Conservation (phyloP, 495 filamentous ascomycete species). For the Neurospora sp. region DNA sequence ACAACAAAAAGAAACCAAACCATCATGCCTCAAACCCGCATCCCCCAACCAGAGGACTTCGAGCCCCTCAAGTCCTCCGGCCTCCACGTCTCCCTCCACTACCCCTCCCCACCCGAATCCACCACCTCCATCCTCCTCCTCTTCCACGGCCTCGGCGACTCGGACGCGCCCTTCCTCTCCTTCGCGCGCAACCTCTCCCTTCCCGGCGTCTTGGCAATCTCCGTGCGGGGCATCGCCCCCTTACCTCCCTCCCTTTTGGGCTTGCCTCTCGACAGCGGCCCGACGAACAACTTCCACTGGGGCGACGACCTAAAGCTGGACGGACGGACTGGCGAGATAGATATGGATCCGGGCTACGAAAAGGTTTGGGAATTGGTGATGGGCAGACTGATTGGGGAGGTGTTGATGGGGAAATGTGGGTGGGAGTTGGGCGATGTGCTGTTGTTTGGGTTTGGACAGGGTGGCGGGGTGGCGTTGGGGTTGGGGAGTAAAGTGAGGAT, state of each 20-base stretch:
- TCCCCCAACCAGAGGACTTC: slow-evolving; percentile 3
- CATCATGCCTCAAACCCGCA: neutral
- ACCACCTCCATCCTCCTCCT: slow-evolving; percentile 72
- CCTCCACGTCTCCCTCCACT: slow-evolving; percentile 14
- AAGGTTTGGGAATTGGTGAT: slow-evolving; percentile 41
- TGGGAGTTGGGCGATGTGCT: slow-evolving; percentile 61
- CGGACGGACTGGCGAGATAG: slow-evolving; percentile 49
- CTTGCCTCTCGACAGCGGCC: slow-evolving; percentile 4
- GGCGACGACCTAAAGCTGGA: slow-evolving; percentile 78
- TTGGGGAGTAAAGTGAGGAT: slow-evolving; percentile 31
- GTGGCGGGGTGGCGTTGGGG: slow-evolving; percentile 67
- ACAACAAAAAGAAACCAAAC: neutral
- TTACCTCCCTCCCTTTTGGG: slow-evolving; percentile 66
- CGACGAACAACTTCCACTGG: slow-evolving; percentile 60
- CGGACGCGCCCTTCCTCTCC: slow-evolving; percentile 53
- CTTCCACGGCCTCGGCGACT: slow-evolving; percentile 86
- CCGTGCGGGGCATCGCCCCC: slow-evolving; percentile 61
- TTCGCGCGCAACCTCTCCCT: slow-evolving; percentile 66
- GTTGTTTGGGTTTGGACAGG: slow-evolving; percentile 80
- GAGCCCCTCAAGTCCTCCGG: slow-evolving; percentile 2
- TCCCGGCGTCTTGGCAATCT: slow-evolving; percentile 68
- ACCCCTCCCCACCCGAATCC: slow-evolving; percentile 31
- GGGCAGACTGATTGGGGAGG: slow-evolving; percentile 47
- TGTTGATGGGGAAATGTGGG: slow-evolving; percentile 57
- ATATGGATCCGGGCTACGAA: slow-evolving; percentile 70